phyloP scores from a whole-genome alignment of 352 stramenopile genomes.

The Phytophthora pistaciae region DNA sequence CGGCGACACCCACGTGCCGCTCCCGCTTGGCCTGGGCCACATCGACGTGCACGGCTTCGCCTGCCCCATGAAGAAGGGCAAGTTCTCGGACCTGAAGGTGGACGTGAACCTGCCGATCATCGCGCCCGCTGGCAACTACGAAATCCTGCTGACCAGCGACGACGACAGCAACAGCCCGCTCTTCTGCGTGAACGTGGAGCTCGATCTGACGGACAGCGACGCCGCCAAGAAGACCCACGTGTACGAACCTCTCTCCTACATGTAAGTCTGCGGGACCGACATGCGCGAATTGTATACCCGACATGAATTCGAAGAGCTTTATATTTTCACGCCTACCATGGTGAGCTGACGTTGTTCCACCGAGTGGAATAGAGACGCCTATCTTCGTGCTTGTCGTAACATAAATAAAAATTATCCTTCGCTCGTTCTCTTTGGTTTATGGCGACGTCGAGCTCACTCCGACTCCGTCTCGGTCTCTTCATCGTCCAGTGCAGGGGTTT shows the following conservation, averaged over 20 bases:
- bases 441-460: neutral
- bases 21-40: slow-evolving; percentile 85
- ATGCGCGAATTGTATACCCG: slow-evolving; percentile 26
- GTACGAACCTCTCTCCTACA: slow-evolving; percentile 74
- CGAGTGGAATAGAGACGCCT: neutral
- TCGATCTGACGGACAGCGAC: slow-evolving; percentile 59
- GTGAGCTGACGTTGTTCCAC: neutral
- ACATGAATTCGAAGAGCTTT: slow-evolving; percentile 29
- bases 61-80: slow-evolving; percentile 76
- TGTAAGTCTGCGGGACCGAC: slow-evolving; percentile 48
- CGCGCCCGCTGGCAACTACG: slow-evolving; percentile 81
- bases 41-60: slow-evolving; percentile 87
- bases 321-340: slow-evolving; percentile 17
- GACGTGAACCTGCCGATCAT: slow-evolving; percentile 87
- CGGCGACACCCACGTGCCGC: slow-evolving; percentile 79
- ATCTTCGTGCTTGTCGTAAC: slow-evolving; percentile 6
- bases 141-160: slow-evolving; percentile 79
- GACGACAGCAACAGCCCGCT: slow-evolving; percentile 48
- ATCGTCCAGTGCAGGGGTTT: slow-evolving; percentile 15
- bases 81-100: slow-evolving; percentile 75
- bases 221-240: slow-evolving; percentile 61
- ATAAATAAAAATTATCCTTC: slow-evolving; percentile 1
- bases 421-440: no score
- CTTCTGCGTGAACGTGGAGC: slow-evolving; percentile 85
- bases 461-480: slow-evolving; percentile 41